Evolutionary conservation across 345 rosid genomes (phyloP).

Genomic region (Odontarrhena argentea): DNA sequence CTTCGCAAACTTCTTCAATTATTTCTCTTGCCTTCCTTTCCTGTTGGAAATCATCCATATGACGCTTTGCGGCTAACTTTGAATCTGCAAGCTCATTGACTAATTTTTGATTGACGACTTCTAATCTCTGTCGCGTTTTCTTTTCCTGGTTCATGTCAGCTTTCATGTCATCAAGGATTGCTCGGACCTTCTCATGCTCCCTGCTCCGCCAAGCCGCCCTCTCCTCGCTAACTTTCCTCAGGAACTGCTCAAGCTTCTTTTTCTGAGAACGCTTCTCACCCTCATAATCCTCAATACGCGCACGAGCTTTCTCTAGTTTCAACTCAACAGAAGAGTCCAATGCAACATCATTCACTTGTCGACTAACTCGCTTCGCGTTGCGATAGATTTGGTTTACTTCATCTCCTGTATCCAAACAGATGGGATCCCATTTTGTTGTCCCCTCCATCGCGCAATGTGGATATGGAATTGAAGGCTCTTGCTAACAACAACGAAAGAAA

Average conservation of each 20-base stretch:
- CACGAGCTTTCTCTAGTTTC: conserved; percentile 65
- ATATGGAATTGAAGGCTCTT: conserved; percentile 59
- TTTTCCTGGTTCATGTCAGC: conserved; percentile 66
- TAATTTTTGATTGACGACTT: conserved; percentile 66
- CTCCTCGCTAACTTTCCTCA: conserved; percentile 84
- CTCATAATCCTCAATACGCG: conserved; percentile 65
- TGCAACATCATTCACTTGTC: conserved; percentile 62
- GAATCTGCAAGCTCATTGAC: conserved; percentile 80
- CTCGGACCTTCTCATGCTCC: conserved; percentile 86
- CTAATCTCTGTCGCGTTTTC: conserved; percentile 71
- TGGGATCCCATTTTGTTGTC: conserved; percentile 83
- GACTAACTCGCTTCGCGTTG: conserved; percentile 53
- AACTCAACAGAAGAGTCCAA: conserved; percentile 61
- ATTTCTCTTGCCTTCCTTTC: conserved; percentile 74
- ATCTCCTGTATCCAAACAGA: conserved; percentile 49
- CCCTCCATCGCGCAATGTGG: conserved; percentile 77
- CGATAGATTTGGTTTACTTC: conserved; percentile 52
- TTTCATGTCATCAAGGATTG: conserved; percentile 67
- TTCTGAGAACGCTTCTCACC: conserved; percentile 65
- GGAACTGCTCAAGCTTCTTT: conserved; percentile 83
- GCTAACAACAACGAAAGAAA: conserved; percentile 41
- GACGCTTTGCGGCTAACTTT: conserved; percentile 64
- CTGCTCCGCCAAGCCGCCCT: conserved; percentile 77
- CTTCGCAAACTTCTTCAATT: conserved; percentile 74
- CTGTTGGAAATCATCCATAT: conserved; percentile 70